These are phyloP conservation scores for Plantago major DNA, from an alignment of 257 asterid genomes.

Conservation along the genomic window DNA sequence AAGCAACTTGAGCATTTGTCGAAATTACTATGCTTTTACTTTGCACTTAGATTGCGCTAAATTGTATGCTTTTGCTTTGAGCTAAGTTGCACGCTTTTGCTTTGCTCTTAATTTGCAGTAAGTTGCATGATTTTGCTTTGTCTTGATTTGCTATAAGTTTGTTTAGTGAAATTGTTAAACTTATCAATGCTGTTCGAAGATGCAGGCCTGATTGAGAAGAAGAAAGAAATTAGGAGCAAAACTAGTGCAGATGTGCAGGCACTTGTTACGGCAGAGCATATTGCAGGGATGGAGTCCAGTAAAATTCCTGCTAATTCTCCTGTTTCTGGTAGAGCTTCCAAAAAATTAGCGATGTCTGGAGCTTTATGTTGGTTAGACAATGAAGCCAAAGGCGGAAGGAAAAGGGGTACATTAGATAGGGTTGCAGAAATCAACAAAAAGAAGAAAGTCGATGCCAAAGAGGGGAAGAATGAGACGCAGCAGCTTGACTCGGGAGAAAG, in stretches of 20 bases:
- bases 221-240: conserved; percentile 26
- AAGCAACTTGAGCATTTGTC: too few species aligned
- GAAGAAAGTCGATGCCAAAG: conserved; percentile 34
- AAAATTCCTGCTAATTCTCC: too few species aligned
- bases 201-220: conserved; percentile 35
- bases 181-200: conserved; percentile 19
- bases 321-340: conserved; percentile 25
- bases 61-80: too few species aligned
- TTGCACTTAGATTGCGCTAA: too few species aligned
- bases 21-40: too few species aligned
- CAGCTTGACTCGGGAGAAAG: conserved; percentile 27
- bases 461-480: conserved; percentile 22
- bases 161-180: too few species aligned
- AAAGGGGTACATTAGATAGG: conserved; percentile 62
- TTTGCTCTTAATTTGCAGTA: too few species aligned
- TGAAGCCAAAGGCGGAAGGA: conserved; percentile 65
- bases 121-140: too few species aligned
- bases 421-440: conserved; percentile 59
- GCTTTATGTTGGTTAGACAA: conserved; percentile 47
- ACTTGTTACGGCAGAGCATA: background rate
- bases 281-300: too few species aligned
- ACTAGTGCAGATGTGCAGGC: conserved; percentile 27
- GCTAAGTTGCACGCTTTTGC: too few species aligned
- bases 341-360: conserved; percentile 5
- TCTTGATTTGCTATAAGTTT: too few species aligned